These are phyloP conservation scores for Paramyrothecium sp. DNA, from an alignment of 2,329 filamentous ascomycete species.

Conservation along the genomic window DNA sequence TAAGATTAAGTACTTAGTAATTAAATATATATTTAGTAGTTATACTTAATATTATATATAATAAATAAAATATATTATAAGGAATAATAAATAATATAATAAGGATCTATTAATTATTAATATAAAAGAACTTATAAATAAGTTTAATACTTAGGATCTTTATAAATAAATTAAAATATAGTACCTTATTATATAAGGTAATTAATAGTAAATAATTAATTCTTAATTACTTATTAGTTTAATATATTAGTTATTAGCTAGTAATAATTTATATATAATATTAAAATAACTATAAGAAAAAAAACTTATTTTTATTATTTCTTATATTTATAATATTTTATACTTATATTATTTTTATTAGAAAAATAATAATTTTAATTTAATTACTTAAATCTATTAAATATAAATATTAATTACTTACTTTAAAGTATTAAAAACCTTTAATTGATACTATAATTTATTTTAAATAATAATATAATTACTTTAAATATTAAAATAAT, in stretches of 20 bases:
- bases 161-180: too few species aligned
- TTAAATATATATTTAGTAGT: neutral
- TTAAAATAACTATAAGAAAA: neutral
- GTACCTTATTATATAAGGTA: neutral
- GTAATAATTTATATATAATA: neutral
- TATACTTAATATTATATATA: too few species aligned
- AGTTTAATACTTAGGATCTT: neutral
- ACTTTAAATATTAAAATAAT: conserved; percentile 1
- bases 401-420: neutral
- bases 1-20: neutral
- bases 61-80: neutral
- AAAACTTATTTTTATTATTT: neutral
- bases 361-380: neutral
- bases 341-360: neutral
- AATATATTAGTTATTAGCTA: neutral
- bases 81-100: conserved; percentile 3
- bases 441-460: neutral
- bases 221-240: neutral
- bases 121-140: conserved; percentile 1
- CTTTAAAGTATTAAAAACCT: neutral
- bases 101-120: neutral
- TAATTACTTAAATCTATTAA: neutral
- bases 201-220: neutral
- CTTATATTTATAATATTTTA: neutral
- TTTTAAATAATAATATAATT: neutral